Evolutionary conservation across 441 rosid genomes (phyloP).

Genomic region (Pelargonium exstipulatum): DNA sequence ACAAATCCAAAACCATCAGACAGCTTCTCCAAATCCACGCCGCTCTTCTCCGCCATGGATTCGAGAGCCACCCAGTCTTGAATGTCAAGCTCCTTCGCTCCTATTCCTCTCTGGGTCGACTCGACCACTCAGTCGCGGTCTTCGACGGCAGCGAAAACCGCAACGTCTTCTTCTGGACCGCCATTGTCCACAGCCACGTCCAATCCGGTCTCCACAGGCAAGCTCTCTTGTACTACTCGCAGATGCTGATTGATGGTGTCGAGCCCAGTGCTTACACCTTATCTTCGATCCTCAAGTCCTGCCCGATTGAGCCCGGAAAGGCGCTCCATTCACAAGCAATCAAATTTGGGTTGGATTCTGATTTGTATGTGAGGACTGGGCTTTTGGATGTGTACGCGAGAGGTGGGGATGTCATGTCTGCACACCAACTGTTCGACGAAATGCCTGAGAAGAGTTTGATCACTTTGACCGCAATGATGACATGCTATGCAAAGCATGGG

Average conservation of each 20-base stretch:
- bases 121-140: constrained; percentile 40
- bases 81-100: constrained; percentile 70
- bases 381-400: constrained; percentile 37
- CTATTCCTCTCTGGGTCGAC: constrained; percentile 46
- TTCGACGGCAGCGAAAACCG: constrained; percentile 44
- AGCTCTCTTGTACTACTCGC: constrained; percentile 38
- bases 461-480: constrained; percentile 40
- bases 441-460: constrained; percentile 36
- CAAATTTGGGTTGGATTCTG: constrained; percentile 47
- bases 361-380: constrained; percentile 49
- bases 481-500: constrained; percentile 42
- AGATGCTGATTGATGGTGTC: constrained; percentile 38
- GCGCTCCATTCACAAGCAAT: constrained; percentile 41
- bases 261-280: constrained; percentile 56
- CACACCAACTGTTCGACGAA: constrained; percentile 38
- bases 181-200: constrained; percentile 45
- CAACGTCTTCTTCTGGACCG: constrained; percentile 46
- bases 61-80: constrained; percentile 42
- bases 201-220: constrained; percentile 29
- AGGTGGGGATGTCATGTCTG: constrained; percentile 34
- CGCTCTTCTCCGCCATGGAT: constrained; percentile 50
- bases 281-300: constrained; percentile 52
- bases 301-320: constrained; percentile 34
- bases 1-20: constrained; percentile 30
- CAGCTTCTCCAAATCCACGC: constrained; percentile 57